Percentiles rank a stretch among this genome's conserved stretches.
phyloP scores from a whole-genome alignment of 202 grass and related monocot species.

The Tripidium arundinaceum region DNA sequence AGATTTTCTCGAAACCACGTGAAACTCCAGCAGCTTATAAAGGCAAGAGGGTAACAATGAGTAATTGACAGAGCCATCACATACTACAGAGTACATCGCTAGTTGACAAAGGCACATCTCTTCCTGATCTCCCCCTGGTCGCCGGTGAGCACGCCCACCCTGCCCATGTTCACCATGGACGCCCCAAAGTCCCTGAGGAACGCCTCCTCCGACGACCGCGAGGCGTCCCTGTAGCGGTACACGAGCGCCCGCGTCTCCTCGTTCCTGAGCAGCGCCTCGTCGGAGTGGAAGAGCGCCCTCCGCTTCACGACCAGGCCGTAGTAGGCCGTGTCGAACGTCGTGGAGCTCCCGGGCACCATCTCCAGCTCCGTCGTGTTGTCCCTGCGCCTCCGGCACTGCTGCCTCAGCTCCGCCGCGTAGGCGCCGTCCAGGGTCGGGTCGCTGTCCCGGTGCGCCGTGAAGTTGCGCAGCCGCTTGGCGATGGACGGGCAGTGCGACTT shows the following conservation, averaged over 20 bases:
- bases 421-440: slow-evolving; percentile 40
- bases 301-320: slow-evolving; percentile 25
- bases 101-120: slow-evolving; percentile 41
- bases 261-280: slow-evolving; percentile 43
- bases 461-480: slow-evolving; percentile 36
- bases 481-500: slow-evolving; percentile 43
- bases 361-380: slow-evolving; percentile 39
- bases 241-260: slow-evolving; percentile 13
- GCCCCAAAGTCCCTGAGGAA: slow-evolving; percentile 65
- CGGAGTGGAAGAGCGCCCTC: slow-evolving; percentile 45
- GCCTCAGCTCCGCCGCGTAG: slow-evolving; percentile 14
- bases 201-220: neutral
- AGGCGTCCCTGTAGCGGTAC: neutral
- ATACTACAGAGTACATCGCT: neutral
- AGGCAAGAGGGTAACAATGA: neutral
- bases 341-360: slow-evolving; percentile 42
- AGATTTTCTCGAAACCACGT: neutral
- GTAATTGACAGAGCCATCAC: no score
- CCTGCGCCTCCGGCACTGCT: neutral
- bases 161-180: slow-evolving; percentile 77
- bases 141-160: slow-evolving; percentile 49
- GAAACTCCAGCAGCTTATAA: neutral
- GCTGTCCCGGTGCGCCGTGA: slow-evolving; percentile 17
- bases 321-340: slow-evolving; percentile 37
- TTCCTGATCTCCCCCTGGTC: slow-evolving; percentile 49